Conservation (phyloP, 805 yeast species). For the Myxozyma sirexii region DNA sequence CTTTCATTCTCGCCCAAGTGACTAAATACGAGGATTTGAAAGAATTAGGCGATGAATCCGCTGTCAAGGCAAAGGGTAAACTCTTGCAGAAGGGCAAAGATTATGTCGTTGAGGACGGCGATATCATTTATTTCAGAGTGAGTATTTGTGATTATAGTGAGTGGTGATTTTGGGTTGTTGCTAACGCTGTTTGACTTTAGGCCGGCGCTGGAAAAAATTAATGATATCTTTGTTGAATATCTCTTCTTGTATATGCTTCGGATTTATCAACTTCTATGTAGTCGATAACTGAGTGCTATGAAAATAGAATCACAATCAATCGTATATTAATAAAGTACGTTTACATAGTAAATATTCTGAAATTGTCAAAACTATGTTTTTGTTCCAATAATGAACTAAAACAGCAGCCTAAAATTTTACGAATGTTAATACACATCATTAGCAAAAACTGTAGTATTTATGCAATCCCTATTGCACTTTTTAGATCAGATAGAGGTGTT, state of each 20-base stretch:
- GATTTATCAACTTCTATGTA: not conserved
- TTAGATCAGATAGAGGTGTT: conserved; percentile 7
- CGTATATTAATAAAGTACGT: too few species aligned
- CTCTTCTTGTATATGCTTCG: not conserved
- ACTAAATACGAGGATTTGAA: conserved; percentile 80
- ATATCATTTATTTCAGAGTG: conserved; percentile 81
- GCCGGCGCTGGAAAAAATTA: conserved; percentile 86
- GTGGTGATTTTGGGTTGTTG: not conserved
- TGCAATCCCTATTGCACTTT: too few species aligned
- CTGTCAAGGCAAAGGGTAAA: conserved; percentile 87
- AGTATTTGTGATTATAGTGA: not conserved
- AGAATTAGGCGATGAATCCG: conserved; percentile 76
- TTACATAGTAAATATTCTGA: too few species aligned
- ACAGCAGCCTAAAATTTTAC: too few species aligned
- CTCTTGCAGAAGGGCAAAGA: conserved; percentile 90
- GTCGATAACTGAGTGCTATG: too few species aligned
- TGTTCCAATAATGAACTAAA: too few species aligned
- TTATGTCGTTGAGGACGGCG: conserved; percentile 94
- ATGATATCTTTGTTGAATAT: not conserved
- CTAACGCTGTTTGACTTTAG: not conserved
- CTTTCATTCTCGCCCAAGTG: conserved; percentile 92
- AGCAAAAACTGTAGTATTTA: too few species aligned
- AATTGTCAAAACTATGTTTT: too few species aligned
- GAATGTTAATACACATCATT: too few species aligned
- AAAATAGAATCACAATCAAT: too few species aligned